Base-by-base conservation (phyloP, 768 basidiomycete species). In the Lactarius deliciosus region DNA sequence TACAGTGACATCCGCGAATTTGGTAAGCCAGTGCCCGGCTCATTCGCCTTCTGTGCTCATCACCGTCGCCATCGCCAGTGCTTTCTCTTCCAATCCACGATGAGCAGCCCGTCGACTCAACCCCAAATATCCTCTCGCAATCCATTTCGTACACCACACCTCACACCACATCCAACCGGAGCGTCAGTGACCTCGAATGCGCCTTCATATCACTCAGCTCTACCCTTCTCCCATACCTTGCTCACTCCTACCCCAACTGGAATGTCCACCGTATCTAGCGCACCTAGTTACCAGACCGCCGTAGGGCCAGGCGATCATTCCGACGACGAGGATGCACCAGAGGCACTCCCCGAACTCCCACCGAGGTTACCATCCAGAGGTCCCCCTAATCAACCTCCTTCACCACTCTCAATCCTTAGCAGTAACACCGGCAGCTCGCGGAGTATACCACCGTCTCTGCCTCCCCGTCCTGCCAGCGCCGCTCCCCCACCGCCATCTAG, bases 121-220 rank as follows among this genome's bases (percentile, higher is more conserved):
- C 18, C n/a, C 15, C 55, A 13, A 30, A 6, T 10, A 28, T 61
- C 60, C 2, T 41, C 64, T 13, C 30, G 5, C 28, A 70, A 70
- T 53, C 70, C 70, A 1, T 70, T 70, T 55, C 68, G 68, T 9
- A 13, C 57, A 25, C 57, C 56, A 32, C 9, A 8, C 7, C 25
- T 57, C 6, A 69, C 68, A 20, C 68, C 69, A 8, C 60, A 30
- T 41, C 38, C 59, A 56, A 66, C 64, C 9, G 68, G 68, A 4
- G 16, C 55, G 16, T 65, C 66, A n/a, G n/a, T 22, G 13, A 15
- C 54, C 7, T 68, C 68, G 18, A 43, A 2, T 1, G 40, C 47
- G 4, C 64, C 57, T 16, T 43, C 59, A 2, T 68, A 61, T 25
- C 38, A 16, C 1, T 5, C 65, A 32, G 32, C 36, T 5, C 10